Percentiles rank a stretch among this genome's conserved stretches.
Conservation (phyloP, 139 green algal genomes). For the Pycnococcus provasolii region DNA sequence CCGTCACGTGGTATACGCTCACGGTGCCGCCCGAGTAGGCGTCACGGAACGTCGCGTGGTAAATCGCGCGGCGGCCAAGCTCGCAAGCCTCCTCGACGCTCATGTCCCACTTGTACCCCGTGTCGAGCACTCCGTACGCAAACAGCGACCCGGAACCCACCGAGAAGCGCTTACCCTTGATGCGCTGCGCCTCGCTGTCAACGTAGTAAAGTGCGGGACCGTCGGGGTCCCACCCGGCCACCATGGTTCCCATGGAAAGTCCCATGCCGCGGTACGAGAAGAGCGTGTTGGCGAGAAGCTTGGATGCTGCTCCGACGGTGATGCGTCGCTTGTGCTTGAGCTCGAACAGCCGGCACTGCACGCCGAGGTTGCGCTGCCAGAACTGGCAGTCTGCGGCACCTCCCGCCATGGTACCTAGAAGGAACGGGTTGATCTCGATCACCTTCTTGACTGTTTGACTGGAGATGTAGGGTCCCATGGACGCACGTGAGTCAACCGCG, state of each 20-base stretch:
- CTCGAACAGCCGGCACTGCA: conserved; percentile 93
- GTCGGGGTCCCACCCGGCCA: conserved; percentile 43
- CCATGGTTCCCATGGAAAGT: conserved; percentile 97
- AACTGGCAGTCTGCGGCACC: conserved; percentile 96
- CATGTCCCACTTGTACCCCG: conserved; percentile 74
- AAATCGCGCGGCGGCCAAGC: conserved; percentile 86
- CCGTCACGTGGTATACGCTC: conserved; percentile 92
- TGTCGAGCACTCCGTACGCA: conserved; percentile 93
- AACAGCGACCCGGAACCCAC: conserved; percentile 93
- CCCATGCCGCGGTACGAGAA: conserved; percentile 96
- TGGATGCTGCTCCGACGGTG: conserved; percentile 85
- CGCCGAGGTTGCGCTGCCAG: conserved; percentile 88
- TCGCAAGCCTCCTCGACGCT: conserved; percentile 83
- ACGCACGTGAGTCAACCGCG: conserved; percentile 92
- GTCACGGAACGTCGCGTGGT: conserved; percentile 96
- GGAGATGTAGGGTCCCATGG: conserved; percentile 92
- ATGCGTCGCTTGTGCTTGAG: conserved; percentile 90
- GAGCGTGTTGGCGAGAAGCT: conserved; percentile 95
- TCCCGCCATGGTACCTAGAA: conserved; percentile 97
- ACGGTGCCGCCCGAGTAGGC: conserved; percentile 89
- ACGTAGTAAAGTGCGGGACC: conserved; percentile 96
- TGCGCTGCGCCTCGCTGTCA: conserved; percentile 88
- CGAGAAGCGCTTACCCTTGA: conserved; percentile 84
- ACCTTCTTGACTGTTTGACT: conserved; percentile 97
- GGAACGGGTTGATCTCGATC: conserved; percentile 97